phyloP scores from a whole-genome alignment of 2,329 filamentous ascomycete genomes.

The Claviceps fusiformis region DNA sequence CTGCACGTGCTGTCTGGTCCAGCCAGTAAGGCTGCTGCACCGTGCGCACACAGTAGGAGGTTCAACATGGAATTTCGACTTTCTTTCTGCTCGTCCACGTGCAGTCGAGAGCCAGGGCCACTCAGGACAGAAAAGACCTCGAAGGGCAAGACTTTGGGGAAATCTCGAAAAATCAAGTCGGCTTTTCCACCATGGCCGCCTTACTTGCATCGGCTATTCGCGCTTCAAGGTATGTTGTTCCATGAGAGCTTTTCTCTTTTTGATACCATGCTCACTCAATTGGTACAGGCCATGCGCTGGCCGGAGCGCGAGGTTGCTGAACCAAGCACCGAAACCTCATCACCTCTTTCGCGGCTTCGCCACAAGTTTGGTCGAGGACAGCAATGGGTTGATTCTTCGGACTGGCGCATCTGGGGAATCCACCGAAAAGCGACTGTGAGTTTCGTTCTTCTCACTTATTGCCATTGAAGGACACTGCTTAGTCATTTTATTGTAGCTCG shows the following conservation, averaged over 20 bases:
- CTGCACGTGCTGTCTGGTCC: no score
- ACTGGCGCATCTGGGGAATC: not conserved
- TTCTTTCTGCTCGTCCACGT: no score
- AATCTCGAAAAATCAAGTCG: not conserved
- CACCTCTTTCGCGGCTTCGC: conserved; percentile 4
- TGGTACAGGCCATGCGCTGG: not conserved
- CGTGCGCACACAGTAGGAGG: no score
- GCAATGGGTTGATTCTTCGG: conserved; percentile 4
- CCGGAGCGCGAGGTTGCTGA: conserved; percentile 3
- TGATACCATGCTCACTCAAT: not conserved
- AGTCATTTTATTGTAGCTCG: conserved; percentile 4
- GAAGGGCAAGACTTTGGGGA: not conserved
- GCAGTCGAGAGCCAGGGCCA: no score
- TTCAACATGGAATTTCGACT: no score
- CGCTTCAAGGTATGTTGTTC: conserved; percentile 1
- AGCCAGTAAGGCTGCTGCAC: no score
- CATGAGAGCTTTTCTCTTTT: not conserved
- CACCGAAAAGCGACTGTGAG: conserved; percentile 5
- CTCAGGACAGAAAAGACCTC: no score
- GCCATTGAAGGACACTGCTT: not conserved
- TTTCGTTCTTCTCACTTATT: not conserved
- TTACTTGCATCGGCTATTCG: not conserved
- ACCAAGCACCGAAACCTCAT: not conserved
- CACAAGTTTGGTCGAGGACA: conserved; percentile 6
- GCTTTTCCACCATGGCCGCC: not conserved